Evolutionary conservation across 2,329 filamentous ascomycete genomes (phyloP), one percentile per base, ranked within the genome.

Genomic region (Botrytis fabae): DNA sequence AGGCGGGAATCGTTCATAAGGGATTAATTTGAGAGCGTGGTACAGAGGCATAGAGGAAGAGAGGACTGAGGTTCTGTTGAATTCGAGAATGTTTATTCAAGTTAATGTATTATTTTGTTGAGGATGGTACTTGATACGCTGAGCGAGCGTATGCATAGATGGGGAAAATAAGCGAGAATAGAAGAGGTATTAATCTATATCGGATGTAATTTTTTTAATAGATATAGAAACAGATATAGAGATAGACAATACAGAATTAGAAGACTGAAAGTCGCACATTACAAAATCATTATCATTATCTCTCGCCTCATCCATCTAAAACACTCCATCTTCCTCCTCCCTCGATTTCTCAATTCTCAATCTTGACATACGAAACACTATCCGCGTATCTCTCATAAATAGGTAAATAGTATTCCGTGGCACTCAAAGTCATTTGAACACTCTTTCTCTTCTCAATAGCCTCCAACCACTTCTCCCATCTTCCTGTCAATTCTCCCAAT

Each of bases 341-440:
- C 87, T 91, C 22, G 89, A 89, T 81, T 89, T 86, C 1, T 85
- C 89, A 32, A 91, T 89, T 86, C 1, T 85, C 89, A 32, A 91
- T 85, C 78, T 89, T 83, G 32, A 88, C 90, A 77, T 89, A 85
- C 25, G 90, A 90, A 35, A 85, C 87, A 78, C 92, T 88, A 69
- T 92, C 89, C 0, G 89, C 89, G 83, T 92, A 92, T 74, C 89
- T 81, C 81, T 86, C 86, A 81, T 94, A 95, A 25, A 92, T 90
- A 16, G 87, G 85, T 74, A 92, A 80, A 80, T 94, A 94, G 78
- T 89, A 83, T 75, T 91, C 87, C 70, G 85, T 86, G 28, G 90
- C 89, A 78, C 92, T 94, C 82, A 87, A 88, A 0, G 91, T 95
- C 75, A 90, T 86, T 79, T 83, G 84, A 0, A 94, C 86, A 77